Evolutionary conservation across 371 early-diverging fungal species (phyloP), one percentile per base, ranked within the genome.

Genomic region (Blyttiomyces sp.): DNA sequence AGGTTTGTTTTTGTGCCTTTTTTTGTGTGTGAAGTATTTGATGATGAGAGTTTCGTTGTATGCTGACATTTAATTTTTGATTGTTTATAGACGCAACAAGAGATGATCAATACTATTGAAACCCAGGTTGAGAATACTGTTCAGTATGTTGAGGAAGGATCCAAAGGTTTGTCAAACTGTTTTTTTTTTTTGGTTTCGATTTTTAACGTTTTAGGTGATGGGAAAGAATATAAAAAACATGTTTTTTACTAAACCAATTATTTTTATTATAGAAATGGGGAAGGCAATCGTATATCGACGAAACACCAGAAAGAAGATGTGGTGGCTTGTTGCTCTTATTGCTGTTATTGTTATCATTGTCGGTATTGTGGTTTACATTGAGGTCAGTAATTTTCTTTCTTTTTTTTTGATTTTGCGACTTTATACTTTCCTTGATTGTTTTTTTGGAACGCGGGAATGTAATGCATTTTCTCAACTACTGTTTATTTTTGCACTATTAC

Each of bases 11-110:
- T 48, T 3, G 30, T 61, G 17, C 32, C 19, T n/a, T 49, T 1
- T 11, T 43, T 55, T 55, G n/a, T 43, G 19, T 9, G 9, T 9
- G 16, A n/a, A n/a, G n/a, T n/a, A n/a, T n/a, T n/a, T n/a, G n/a
- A n/a, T n/a, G 6, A 16, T n/a, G 7, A 46, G 11, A 30, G 43
- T 11, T 6, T 5, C 59, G 23, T 27, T 13, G 28, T 13, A 7
- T 57, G 17, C 31, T 21, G 6, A 36, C 43, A 52, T 33, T 23
- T 60, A 19, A 1, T 34, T 19, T 21, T 52, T 54, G 17, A 53
- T n/a, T 76, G 65, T 49, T 69, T 44, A 52, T n/a, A 80, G 68
- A 54, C 61, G 23, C 71, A 74, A 50, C 71, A 74, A 50, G 65
- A 70, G 21, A 35, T 54, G 49, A 71, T 71, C 57, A 71, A 70